Base-by-base conservation (phyloP, 371 early-diverging fungal genomes). In the Zychaea mexicana region DNA sequence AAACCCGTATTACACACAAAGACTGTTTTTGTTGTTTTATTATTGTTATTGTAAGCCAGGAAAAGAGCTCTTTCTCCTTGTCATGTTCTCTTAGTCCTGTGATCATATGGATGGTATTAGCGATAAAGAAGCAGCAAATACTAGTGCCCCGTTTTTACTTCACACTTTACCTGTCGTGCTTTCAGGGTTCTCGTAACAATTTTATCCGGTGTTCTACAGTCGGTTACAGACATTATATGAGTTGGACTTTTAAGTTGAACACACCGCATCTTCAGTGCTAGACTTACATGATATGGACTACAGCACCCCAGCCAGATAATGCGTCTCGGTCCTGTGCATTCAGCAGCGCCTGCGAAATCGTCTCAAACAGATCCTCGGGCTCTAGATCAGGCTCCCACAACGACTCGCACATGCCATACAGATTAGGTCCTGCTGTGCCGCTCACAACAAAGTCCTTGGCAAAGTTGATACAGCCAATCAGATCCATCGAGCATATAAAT, bases 271-370 rank as follows among this genome's bases (percentile, higher is more conserved):
- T n/a, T n/a, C n/a, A n/a, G n/a, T n/a, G n/a, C n/a, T 49, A 31
- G 1, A 71, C 85, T 73, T 88, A 90, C 91, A 98, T 93, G 61
- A 98, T 76, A 74, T 95, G 91, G 32, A 99, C 97, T 54, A 96
- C 92, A 54, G 96, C 98, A 65, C 99, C 99, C 99, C 99, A 99
- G 61, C 99, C 99, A 68, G 93, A 92, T 57, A 98, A 74, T 31
- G 97, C 95, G 82, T 99, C 98, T 73, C 99, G 92, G 79, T 99
- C 99, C 45, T 98, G 93, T 27, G 99, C 97, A 77, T 93, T 97
- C 76, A 99, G 79, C 65, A 99, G 81, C 7, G 98, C 91, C 76
- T 99, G 99, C 13, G 96, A 93, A 56, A 97, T 92, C 38, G 94
- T 93, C 77, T 98, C 98, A 78, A 99, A 99, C 49, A 99, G 85